phyloP scores from a whole-genome alignment of 768 basidiomycete genomes.

The Suillus subalutaceus region DNA sequence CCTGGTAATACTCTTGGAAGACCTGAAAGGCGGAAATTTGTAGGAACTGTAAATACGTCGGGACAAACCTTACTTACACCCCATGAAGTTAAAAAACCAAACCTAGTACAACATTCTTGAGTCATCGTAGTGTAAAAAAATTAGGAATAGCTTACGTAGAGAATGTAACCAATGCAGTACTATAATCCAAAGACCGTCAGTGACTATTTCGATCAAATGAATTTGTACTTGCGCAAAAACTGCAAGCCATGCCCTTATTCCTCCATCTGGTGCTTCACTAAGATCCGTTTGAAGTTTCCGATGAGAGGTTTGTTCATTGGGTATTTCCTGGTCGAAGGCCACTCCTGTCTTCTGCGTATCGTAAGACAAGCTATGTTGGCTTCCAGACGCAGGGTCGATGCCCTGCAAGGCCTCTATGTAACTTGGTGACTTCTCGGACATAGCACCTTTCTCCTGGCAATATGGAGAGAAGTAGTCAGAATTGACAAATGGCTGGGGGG shows the following conservation, averaged over 20 bases:
- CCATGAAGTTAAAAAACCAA: slow-evolving; percentile 77
- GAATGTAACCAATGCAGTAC: slow-evolving; percentile 34
- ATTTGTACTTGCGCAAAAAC: slow-evolving; percentile 26
- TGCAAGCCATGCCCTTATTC: slow-evolving; percentile 34
- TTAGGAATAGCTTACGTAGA: not conserved
- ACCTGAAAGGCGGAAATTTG: slow-evolving; percentile 40
- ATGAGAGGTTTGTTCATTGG: not conserved
- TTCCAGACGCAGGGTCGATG: not conserved
- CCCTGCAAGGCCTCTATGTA: not conserved
- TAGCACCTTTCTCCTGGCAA: not conserved
- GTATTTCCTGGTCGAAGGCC: not conserved
- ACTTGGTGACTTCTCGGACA: not conserved
- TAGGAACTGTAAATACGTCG: not conserved
- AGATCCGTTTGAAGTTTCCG: slow-evolving; percentile 21
- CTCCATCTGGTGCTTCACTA: slow-evolving; percentile 31
- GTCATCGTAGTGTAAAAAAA: not conserved
- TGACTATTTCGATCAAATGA: slow-evolving; percentile 5
- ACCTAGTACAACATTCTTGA: slow-evolving; percentile 33
- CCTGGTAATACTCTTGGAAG: slow-evolving; percentile 75
- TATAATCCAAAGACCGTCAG: slow-evolving; percentile 36
- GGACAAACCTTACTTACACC: slow-evolving; percentile 49
- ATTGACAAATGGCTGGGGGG: not conserved
- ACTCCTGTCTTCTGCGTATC: not conserved
- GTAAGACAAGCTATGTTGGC: not conserved
- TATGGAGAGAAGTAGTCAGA: not conserved